A percentile compares a stretch with the other conserved stretches of the same genome.
These are phyloP conservation scores for Nakazawaea ambrosiae DNA, from an alignment of 805 yeast genomes.

Conservation along the genomic window DNA sequence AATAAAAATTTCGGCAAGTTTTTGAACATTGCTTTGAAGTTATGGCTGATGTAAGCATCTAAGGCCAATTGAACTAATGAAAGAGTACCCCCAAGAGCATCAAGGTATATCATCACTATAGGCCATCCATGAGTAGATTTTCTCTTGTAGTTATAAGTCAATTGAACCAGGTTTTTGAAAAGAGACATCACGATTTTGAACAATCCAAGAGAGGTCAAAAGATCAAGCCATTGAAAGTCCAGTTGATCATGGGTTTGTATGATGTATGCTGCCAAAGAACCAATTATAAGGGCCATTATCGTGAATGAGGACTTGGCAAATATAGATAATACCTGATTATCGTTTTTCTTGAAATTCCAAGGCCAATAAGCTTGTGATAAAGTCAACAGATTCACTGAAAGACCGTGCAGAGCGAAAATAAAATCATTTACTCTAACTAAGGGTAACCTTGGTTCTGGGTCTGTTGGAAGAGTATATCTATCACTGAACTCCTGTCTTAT, in stretches of 20 bases:
- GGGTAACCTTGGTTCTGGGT: constrained; percentile 16
- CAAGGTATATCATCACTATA: constrained; percentile 26
- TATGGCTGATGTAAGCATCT: constrained; percentile 22
- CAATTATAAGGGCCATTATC: constrained; percentile 13
- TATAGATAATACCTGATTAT: constrained; percentile 20
- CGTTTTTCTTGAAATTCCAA: constrained; percentile 27
- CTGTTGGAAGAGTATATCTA: constrained; percentile 16
- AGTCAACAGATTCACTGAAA: constrained; percentile 20
- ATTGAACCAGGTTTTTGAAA: constrained; percentile 29
- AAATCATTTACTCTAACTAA: constrained; percentile 25
- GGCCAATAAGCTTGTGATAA: constrained; percentile 24
- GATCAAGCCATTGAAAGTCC: constrained; percentile 23
- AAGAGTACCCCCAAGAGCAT: constrained; percentile 22
- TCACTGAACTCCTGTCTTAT: constrained; percentile 23
- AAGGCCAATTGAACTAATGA: constrained; percentile 23
- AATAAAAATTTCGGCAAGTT: constrained; percentile 26
- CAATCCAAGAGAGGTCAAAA: constrained; percentile 25
- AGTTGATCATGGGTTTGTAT: constrained; percentile 11
- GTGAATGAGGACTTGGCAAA: constrained; percentile 16
- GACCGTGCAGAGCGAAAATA: constrained; percentile 23
- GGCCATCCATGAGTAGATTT: constrained; percentile 33
- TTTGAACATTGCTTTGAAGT: constrained; percentile 19
- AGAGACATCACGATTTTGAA: constrained; percentile 26
- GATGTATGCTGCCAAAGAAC: constrained; percentile 13
- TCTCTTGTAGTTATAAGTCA: constrained; percentile 24